Percentiles rank a stretch among this genome's conserved stretches.
These are phyloP conservation scores for Lecanicillium sp. DNA, from an alignment of 2,329 filamentous ascomycete genomes.

Conservation along the genomic window DNA sequence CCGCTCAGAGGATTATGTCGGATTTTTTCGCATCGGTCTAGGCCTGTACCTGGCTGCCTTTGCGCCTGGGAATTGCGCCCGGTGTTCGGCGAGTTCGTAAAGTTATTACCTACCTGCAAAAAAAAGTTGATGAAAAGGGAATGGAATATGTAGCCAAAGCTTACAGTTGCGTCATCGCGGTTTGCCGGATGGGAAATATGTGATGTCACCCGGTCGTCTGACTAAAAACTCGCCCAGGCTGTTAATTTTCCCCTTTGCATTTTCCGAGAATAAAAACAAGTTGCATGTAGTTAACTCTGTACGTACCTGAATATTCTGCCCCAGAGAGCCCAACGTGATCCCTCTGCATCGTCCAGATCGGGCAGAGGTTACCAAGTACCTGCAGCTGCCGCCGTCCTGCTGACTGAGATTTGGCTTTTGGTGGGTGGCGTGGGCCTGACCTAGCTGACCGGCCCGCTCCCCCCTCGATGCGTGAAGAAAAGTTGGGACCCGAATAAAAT, in stretches of 20 bases:
- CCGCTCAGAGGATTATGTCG: too few relatives aligned
- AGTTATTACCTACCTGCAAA: too few relatives aligned
- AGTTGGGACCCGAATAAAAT: not conserved
- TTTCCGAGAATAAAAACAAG: too few relatives aligned
- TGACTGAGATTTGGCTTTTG: slow-evolving; percentile 4
- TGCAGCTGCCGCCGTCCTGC: not conserved
- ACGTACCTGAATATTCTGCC: too few relatives aligned
- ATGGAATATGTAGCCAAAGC: slow-evolving; percentile 8
- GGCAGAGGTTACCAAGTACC: not conserved
- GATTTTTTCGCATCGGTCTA: too few relatives aligned
- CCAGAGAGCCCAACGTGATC: too few relatives aligned
- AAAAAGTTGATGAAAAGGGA: slow-evolving; percentile 2
- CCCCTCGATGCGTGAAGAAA: not conserved
- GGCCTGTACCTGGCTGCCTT: too few relatives aligned
- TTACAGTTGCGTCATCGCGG: slow-evolving; percentile 2
- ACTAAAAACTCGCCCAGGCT: too few relatives aligned
- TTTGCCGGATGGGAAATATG: too few relatives aligned
- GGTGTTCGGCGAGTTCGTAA: not conserved
- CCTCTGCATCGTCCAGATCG: not conserved
- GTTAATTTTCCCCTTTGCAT: too few relatives aligned
- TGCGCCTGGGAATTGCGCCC: slow-evolving; percentile 2
- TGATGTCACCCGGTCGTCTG: too few relatives aligned
- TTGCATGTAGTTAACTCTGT: too few relatives aligned
- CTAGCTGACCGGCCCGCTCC: not conserved
- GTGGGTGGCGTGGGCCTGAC: not conserved